Conservation (phyloP, 305 asterid species). For the Rubia tinctorum region DNA sequence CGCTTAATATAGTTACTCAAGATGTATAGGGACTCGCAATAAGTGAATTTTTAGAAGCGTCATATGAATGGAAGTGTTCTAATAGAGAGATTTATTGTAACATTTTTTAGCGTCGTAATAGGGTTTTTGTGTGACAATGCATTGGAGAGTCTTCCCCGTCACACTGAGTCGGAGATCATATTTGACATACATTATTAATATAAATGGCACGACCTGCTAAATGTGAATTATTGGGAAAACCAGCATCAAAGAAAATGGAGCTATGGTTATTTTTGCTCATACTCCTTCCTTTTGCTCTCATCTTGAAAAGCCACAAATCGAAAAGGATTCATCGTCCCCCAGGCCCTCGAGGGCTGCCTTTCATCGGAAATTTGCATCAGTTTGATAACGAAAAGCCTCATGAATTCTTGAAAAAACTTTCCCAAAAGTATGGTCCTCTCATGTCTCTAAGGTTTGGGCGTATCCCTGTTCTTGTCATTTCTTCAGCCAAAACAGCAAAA, state of each 20-base stretch:
- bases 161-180: too few relatives aligned
- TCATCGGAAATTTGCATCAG: slow-evolving; percentile 23
- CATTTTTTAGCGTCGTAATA: too few relatives aligned
- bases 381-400: not conserved
- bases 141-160: too few relatives aligned
- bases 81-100: too few relatives aligned
- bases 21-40: too few relatives aligned
- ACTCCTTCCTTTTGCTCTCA: not conserved
- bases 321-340: not conserved
- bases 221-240: not conserved
- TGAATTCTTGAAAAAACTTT: slow-evolving; percentile 12
- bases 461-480: slow-evolving; percentile 15
- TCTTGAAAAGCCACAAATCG: not conserved
- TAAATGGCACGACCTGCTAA: too few relatives aligned
- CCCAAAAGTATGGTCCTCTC: slow-evolving; percentile 24
- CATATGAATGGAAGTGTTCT: too few relatives aligned
- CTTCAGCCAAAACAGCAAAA: slow-evolving; percentile 25
- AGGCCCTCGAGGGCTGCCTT: slow-evolving; percentile 28
- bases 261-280: not conserved
- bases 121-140: too few relatives aligned
- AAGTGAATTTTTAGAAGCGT: too few relatives aligned
- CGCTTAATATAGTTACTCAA: too few relatives aligned
- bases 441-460: slow-evolving; percentile 14
- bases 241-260: not conserved
- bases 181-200: too few relatives aligned